Evolutionary conservation across 495 filamentous ascomycete species (phyloP).

Genomic region (Neurospora cerealis): DNA sequence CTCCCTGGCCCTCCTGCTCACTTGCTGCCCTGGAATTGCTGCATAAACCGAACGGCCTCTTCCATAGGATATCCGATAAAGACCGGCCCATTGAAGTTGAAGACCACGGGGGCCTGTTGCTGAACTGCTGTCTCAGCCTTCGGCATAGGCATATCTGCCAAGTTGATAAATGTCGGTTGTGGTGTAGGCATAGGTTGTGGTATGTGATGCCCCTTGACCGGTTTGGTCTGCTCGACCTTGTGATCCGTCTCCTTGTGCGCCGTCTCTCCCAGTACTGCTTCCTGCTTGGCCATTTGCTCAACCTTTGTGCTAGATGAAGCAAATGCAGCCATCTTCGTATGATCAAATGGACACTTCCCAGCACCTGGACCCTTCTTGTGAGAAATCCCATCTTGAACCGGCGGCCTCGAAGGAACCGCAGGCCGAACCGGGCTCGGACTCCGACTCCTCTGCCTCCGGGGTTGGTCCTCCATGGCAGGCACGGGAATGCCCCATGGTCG

Average conservation of each 20-base stretch:
- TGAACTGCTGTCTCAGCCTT: conserved; percentile 11
- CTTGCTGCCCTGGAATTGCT: conserved; percentile 33
- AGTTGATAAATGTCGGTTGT: conserved; percentile 33
- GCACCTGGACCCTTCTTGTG: conserved; percentile 15
- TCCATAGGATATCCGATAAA: conserved; percentile 83
- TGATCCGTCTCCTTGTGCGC: conserved; percentile 5
- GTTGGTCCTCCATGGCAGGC: conserved; percentile 29
- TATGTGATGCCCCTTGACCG: conserved; percentile 7
- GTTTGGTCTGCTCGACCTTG: conserved; percentile 10
- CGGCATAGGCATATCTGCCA: conserved; percentile 14
- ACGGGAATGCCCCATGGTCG: conserved; percentile 85
- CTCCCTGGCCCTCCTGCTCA: not conserved
- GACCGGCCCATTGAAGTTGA: conserved; percentile 65
- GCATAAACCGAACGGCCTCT: conserved; percentile 61
- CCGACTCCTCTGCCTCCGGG: not conserved
- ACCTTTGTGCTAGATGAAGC: conserved; percentile 10
- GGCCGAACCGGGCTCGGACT: not conserved
- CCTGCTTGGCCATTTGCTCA: conserved; percentile 12
- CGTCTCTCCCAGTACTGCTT: not conserved
- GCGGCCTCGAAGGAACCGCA: not conserved
- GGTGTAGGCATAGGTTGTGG: conserved; percentile 4
- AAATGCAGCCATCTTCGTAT: conserved; percentile 24
- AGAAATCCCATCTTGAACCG: not conserved
- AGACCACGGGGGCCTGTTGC: conserved; percentile 51
- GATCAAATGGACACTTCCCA: conserved; percentile 38